Evolutionary conservation across 1,139 yeast genomes (phyloP), one percentile per base, ranked within the genome.

Genomic region (Eremothecium sinecaudum): DNA sequence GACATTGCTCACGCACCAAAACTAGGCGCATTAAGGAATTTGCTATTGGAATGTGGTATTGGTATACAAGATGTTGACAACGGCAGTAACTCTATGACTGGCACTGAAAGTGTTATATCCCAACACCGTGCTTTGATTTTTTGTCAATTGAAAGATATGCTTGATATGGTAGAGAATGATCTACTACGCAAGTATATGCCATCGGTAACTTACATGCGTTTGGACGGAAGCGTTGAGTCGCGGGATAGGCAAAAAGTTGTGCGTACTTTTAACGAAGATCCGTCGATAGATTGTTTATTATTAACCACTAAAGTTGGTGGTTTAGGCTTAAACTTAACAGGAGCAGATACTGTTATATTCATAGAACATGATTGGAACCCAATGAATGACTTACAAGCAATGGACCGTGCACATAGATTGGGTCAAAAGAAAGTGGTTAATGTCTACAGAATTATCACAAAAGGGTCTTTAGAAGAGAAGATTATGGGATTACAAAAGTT

Each of bases 341-440:
- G 99, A 43, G 98, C 98, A 0, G 99, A 92, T 56, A 92, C 98
- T 0, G 99, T 92, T 33, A 90, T 92, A 10, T 92, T 92, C 62
- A 94, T 92, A 24, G 99, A 92, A 54, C 99, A 92, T 54, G 99
- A 92, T 59, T 92, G 99, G 99, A 92, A 92, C 56, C 98, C 99
- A 16, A 92, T 92, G 99, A 90, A 86, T 54, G 99, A 92, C 64
- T 67, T 92, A 41, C 99, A 92, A 58, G 99, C 99, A 0, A 92
- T 92, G 99, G 99, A 92, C 57, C 71, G 99, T 53, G 98, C 98
- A 0, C 99, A 92, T 60, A 72, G 99, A 58, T 75, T 92, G 46
- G 99, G 99, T 4, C 99, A 92, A 61, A 86, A 86, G 64, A 90
- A 87, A 56, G 96, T 90, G 24, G 99, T 92, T 30, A 84, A 86